Conservation (phyloP, 78 protist species). For the Mantamonas sphyraenae region DNA sequence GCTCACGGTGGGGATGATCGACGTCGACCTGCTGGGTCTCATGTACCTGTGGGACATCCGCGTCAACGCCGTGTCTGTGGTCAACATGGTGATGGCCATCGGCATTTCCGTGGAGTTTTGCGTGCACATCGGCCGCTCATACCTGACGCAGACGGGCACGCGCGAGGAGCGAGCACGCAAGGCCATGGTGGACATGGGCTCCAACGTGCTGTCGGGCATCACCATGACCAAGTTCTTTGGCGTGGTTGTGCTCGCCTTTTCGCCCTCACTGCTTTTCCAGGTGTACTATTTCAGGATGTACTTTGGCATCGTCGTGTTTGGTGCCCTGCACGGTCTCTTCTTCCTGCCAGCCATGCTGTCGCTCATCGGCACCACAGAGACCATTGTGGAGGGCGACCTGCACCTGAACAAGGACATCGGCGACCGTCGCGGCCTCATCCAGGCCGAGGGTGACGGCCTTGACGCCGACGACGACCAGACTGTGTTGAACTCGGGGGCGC, state of each 20-base stretch:
- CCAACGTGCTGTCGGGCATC: constrained; percentile 48
- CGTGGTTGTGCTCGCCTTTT: constrained; percentile 52
- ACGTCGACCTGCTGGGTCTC: constrained; percentile 44
- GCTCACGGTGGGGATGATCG: constrained; percentile 39
- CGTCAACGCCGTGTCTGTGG: constrained; percentile 62
- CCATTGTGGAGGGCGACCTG: neutral
- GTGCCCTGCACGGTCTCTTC: constrained; percentile 52
- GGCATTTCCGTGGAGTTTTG: constrained; percentile 70
- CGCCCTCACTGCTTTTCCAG: constrained; percentile 16
- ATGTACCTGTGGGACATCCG: constrained; percentile 49
- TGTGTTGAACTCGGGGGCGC: no score
- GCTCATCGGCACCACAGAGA: neutral
- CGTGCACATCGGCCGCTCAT: constrained; percentile 51
- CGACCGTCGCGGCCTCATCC: no score
- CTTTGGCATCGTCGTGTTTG: constrained; percentile 44
- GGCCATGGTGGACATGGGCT: constrained; percentile 53
- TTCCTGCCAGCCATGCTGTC: constrained; percentile 43
- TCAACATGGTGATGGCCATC: constrained; percentile 61
- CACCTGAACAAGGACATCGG: no score
- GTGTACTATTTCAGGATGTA: constrained; percentile 67
- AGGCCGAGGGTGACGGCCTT: no score
- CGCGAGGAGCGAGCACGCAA: neutral
- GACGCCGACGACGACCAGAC: no score
- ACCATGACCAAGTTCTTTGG: constrained; percentile 60
- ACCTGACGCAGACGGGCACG: neutral